A percentile compares a stretch with the other conserved stretches of the same genome.
These are phyloP conservation scores for Striga asiatica DNA, from an alignment of 257 asterid species.

Conservation along the genomic window DNA sequence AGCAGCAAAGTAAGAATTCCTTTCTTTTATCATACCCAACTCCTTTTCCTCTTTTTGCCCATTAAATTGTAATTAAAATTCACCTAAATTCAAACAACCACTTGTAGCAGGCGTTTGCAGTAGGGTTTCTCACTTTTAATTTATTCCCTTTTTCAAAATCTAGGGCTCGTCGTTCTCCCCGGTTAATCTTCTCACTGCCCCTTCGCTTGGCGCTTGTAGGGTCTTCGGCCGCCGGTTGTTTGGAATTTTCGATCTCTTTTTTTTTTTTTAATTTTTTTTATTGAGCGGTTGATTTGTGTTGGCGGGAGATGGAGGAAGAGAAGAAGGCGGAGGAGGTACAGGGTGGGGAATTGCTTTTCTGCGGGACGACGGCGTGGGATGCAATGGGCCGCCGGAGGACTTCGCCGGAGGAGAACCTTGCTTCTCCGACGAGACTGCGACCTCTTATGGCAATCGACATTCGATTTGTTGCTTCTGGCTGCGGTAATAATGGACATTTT, in stretches of 20 bases:
- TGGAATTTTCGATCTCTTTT: slow-evolving; percentile 25
- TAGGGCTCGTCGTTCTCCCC: slow-evolving; percentile 13
- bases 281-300: slow-evolving; percentile 26
- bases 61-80: slow-evolving; percentile 1
- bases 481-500: slow-evolving; percentile 35
- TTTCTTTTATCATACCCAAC: slow-evolving; percentile 9
- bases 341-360: slow-evolving; percentile 82
- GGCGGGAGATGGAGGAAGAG: slow-evolving; percentile 65
- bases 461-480: slow-evolving; percentile 80
- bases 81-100: slow-evolving; percentile 5
- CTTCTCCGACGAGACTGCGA: slow-evolving; percentile 78
- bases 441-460: slow-evolving; percentile 73
- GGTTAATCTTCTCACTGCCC: slow-evolving; percentile 15
- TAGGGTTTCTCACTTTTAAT: slow-evolving; percentile 33
- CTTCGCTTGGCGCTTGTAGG: too few relatives aligned
- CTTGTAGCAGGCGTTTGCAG: slow-evolving; percentile 10
- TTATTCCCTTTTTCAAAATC: slow-evolving; percentile 20
- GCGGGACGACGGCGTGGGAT: slow-evolving; percentile 90
- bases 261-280: slow-evolving; percentile 5
- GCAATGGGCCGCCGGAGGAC: slow-evolving; percentile 73
- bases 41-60: background rate
- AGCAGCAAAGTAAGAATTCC: slow-evolving; percentile 20
- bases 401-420: slow-evolving; percentile 52
- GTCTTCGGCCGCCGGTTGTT: background rate
- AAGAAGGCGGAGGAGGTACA: slow-evolving; percentile 34